A percentile compares a stretch with the other conserved stretches of the same genome.
Evolutionary conservation across 2,329 filamentous ascomycete genomes (phyloP).

Genomic region (Hymenoscyphus linearis): DNA sequence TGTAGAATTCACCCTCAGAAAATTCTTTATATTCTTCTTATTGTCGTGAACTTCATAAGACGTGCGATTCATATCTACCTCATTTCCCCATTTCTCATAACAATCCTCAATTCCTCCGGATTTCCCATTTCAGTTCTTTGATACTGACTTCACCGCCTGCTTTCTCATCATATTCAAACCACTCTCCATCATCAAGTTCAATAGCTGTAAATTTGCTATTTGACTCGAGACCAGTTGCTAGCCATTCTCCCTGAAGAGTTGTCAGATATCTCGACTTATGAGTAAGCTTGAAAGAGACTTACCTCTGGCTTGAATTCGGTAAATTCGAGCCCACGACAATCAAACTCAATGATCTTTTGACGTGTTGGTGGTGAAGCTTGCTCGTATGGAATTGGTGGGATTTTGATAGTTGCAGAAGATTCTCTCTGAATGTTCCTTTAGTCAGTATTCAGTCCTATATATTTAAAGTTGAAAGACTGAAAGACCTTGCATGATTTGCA

Average conservation of each 20-base stretch:
- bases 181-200: constrained; percentile 84
- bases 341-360: constrained; percentile 81
- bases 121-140: constrained; percentile 82
- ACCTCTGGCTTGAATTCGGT: constrained; percentile 87
- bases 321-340: constrained; percentile 92
- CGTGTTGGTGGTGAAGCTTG: constrained; percentile 66
- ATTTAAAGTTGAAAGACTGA: not conserved
- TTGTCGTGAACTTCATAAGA: not conserved
- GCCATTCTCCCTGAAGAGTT: constrained; percentile 72
- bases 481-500: constrained; percentile 94
- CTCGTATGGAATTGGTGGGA: constrained; percentile 65
- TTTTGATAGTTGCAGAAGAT: constrained; percentile 78
- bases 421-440: constrained; percentile 55
- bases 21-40: not conserved
- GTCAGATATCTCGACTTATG: not conserved
- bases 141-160: constrained; percentile 86
- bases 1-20: too few relatives aligned
- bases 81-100: not conserved
- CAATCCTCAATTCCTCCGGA: constrained; percentile 38
- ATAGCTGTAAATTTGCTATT: constrained; percentile 75
- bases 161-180: constrained; percentile 98
- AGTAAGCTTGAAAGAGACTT: constrained; percentile 28
- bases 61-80: not conserved
- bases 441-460: not conserved
- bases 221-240: constrained; percentile 76